phyloP scores from a whole-genome alignment of 2,329 filamentous ascomycete species.

The Bipolaris oryzae region DNA sequence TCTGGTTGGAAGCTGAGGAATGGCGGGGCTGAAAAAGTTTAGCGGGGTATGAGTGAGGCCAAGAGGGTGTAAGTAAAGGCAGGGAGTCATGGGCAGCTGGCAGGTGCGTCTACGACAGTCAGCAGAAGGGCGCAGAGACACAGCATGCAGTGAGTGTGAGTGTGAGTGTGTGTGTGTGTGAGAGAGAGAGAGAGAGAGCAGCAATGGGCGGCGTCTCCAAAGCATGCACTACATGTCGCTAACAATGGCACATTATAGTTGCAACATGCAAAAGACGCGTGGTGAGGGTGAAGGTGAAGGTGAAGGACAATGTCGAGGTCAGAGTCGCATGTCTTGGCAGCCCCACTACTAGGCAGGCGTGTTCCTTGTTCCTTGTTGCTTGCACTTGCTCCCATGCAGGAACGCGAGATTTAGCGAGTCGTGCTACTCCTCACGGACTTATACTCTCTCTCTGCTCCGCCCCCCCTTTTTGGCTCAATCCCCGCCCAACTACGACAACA shows the following conservation, averaged over 20 bases:
- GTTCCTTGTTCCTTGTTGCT: no score
- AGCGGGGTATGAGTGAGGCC: no score
- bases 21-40: neutral
- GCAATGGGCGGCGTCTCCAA: neutral
- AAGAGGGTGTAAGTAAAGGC: no score
- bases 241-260: neutral
- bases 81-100: neutral
- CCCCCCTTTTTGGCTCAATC: neutral
- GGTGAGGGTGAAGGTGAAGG: neutral
- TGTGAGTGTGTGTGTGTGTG: no score
- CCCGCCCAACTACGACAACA: neutral
- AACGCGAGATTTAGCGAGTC: constrained; percentile 14
- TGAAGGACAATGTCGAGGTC: constrained; percentile 1
- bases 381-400: constrained; percentile 14
- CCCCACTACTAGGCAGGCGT: neutral
- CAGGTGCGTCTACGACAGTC: constrained; percentile 4
- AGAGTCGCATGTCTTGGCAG: constrained; percentile 8
- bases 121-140: no score
- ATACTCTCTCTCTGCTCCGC: no score
- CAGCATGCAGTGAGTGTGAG: neutral
- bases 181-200: no score
- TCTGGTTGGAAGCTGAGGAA: no score
- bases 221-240: neutral
- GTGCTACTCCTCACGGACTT: neutral
- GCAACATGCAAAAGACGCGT: neutral